phyloP scores from a whole-genome alignment of 2,329 filamentous ascomycete species.

The Alternaria sp. region DNA sequence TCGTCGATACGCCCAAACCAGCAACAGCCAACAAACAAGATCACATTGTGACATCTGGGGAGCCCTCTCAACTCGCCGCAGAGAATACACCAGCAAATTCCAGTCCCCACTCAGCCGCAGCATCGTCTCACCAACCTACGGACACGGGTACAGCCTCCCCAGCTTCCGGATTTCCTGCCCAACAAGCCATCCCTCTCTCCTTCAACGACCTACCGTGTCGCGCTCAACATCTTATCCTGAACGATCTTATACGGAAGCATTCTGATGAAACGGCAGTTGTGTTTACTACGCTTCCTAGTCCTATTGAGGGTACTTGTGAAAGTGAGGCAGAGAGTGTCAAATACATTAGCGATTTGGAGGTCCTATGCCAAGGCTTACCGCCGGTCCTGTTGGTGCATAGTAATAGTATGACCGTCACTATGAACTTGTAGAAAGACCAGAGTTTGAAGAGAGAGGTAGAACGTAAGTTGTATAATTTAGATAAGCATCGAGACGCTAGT shows the following conservation, averaged over 20 bases:
- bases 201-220: conserved; percentile 88
- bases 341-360: conserved; percentile 79
- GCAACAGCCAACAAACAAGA: conserved; percentile 22
- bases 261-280: conserved; percentile 70
- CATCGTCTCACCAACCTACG: conserved; percentile 1
- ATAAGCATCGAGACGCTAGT: not conserved
- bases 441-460: not conserved
- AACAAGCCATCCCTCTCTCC: conserved; percentile 71
- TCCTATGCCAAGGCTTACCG: conserved; percentile 77
- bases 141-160: conserved; percentile 11
- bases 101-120: not conserved
- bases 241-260: conserved; percentile 73
- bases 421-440: conserved; percentile 62
- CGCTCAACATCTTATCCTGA: conserved; percentile 84
- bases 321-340: conserved; percentile 73
- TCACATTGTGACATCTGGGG: conserved; percentile 22
- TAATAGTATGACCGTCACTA: conserved; percentile 89
- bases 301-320: conserved; percentile 74
- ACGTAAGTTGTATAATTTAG: not conserved
- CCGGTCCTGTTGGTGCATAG: conserved; percentile 81
- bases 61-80: conserved; percentile 1
- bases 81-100: not conserved
- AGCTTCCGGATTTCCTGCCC: conserved; percentile 59
- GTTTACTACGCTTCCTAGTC: conserved; percentile 83
- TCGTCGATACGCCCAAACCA: conserved; percentile 59